Base-by-base conservation (phyloP, 306 rosid genomes). In the apple (Malus domestica) region DNA sequence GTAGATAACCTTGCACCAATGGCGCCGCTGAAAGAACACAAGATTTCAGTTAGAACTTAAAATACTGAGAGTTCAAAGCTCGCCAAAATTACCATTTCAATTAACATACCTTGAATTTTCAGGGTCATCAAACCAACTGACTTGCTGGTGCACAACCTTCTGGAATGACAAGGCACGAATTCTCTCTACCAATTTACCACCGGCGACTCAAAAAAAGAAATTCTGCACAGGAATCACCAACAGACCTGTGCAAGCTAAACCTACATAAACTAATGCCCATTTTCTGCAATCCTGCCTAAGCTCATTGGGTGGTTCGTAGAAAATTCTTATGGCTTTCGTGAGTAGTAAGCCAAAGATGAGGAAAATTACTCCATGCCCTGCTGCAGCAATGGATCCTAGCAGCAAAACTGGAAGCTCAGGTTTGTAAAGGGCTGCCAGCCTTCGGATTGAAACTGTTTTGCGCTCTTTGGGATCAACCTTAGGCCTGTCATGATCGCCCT, bases 111-210 rank as follows among this genome's bases (percentile, higher is more conserved):
- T 91, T 84, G 98, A 88, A 80, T 94, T 90, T 77, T 88, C 88
- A 68, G 97, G 93, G 72, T 94, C 89, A 74, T 94, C 98, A 79
- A 94, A 95, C 91, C 96, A 95, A 32, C 90, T 80, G 57, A 92
- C 89, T 76, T 92, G 83, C 79, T 92, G 98, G 84, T 95, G 90
- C 73, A 90, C 96, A 72, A 95, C 83, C 78, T 89, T 95, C 67
- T 80, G 84, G 46, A 92, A 95, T 74, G 96, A 85, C 86, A 89
- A 6, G 11, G 92, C 88, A 55, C 97, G 92, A 70, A 95, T 86
- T 72, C 95, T 80, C 78, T 88, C 85, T 25, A 95, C 72, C 69
- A 95, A 76, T 75, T 87, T 95, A 72, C 95, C 98, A 25, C 97
- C 97, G 29, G 97, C 97, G 40, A 95, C 64, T 44, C 91, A 96